A percentile compares a stretch with the other conserved stretches of the same genome.
Conservation (phyloP, 345 rosid genomes). For the Linum trigynum region DNA sequence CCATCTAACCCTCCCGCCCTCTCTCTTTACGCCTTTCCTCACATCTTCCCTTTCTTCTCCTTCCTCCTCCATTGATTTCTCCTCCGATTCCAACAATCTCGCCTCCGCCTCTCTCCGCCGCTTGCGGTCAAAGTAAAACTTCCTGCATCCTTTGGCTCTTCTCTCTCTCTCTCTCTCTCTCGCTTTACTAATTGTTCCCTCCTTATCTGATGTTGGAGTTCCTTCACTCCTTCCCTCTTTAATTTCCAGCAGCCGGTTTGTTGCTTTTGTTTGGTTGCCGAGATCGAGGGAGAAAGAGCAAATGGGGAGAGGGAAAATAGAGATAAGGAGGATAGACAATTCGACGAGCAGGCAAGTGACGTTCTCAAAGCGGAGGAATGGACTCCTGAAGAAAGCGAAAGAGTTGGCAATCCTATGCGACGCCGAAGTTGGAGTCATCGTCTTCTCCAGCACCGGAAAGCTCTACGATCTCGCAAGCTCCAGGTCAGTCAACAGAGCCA, state of each 20-base stretch:
- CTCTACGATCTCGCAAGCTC: constrained; percentile 44
- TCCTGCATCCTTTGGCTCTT: not conserved
- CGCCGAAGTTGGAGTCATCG: constrained; percentile 44
- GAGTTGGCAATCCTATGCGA: constrained; percentile 50
- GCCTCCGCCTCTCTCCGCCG: constrained; percentile 3
- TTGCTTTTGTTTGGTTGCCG: not conserved
- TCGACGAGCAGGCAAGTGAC: constrained; percentile 57
- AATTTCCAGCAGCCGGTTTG: not conserved
- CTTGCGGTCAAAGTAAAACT: constrained; percentile 11
- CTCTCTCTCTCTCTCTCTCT: not conserved
- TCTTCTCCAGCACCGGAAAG: constrained; percentile 49
- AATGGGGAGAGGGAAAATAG: constrained; percentile 62
- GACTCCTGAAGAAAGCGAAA: constrained; percentile 50
- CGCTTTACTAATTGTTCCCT: not conserved
- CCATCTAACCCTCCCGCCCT: not conserved
- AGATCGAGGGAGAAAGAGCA: not conserved
- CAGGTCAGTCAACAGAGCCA: constrained; percentile 25
- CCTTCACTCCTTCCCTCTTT: not conserved
- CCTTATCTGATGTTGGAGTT: not conserved
- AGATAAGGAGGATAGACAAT: constrained; percentile 49
- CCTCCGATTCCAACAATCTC: constrained; percentile 8
- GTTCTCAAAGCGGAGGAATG: constrained; percentile 44
- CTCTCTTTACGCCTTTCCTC: constrained; percentile 23
- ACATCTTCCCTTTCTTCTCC: not conserved
- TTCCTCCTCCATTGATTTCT: constrained; percentile 16